A percentile compares a stretch with the other conserved stretches of the same genome.
These are phyloP conservation scores for Lolium rigidum DNA, from an alignment of 176 grass and related monocot genomes.

Conservation along the genomic window DNA sequence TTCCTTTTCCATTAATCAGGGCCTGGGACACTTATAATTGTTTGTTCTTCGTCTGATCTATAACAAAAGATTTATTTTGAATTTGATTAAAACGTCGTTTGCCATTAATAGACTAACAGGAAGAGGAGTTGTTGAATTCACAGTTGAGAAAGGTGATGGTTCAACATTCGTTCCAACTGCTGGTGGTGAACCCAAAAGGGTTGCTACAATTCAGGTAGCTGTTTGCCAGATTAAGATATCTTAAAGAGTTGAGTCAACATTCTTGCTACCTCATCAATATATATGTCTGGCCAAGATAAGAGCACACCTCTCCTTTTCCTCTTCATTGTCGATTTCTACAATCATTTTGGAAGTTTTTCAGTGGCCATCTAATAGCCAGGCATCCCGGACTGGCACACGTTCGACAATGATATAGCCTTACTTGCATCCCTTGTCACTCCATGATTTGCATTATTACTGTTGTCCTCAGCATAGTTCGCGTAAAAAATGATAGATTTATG, in stretches of 20 bases:
- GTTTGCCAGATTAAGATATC: constrained; percentile 19
- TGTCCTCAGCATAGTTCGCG: neutral
- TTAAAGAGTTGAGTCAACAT: constrained; percentile 10
- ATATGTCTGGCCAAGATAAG: neutral
- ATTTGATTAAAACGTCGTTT: constrained; percentile 47
- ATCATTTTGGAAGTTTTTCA: constrained; percentile 12
- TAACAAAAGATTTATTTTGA: constrained; percentile 33
- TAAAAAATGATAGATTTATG: constrained; percentile 20
- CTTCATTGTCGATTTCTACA: neutral
- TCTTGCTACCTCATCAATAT: constrained; percentile 19
- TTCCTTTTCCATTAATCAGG: neutral
- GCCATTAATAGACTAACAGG: constrained; percentile 80
- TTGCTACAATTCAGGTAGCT: constrained; percentile 84
- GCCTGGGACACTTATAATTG: neutral
- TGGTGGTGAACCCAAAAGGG: constrained; percentile 83
- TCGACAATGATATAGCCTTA: neutral
- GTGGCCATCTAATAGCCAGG: constrained; percentile 18
- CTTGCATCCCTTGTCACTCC: neutral
- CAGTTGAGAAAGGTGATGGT: constrained; percentile 87
- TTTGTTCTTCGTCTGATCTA: constrained; percentile 12
- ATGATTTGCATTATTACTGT: neutral
- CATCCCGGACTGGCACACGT: neutral
- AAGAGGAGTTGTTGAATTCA: constrained; percentile 93
- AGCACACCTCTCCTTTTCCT: neutral
- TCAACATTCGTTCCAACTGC: constrained; percentile 85